Conservation (phyloP, 2,329 filamentous ascomycete genomes). For the Penicillium sp. region DNA sequence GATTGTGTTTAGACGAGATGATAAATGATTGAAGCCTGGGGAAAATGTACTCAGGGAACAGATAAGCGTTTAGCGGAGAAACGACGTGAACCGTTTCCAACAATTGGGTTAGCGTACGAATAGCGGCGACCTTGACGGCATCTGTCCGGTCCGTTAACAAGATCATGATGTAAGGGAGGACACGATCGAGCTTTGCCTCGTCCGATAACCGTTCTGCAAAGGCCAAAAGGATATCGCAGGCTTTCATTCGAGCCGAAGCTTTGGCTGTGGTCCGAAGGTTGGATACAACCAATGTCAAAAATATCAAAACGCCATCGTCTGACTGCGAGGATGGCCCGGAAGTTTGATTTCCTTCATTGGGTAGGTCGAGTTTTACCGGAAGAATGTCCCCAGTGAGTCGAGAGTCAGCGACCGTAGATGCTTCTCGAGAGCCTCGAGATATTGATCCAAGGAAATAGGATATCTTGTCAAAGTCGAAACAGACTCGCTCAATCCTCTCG, state of each 20-base stretch:
- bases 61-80: conserved; percentile 67
- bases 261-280: conserved; percentile 86
- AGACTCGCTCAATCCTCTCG: conserved; percentile 89
- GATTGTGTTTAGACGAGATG: conserved; percentile 51
- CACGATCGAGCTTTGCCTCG: conserved; percentile 90
- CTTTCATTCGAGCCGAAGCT: conserved; percentile 80
- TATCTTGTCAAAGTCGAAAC: conserved; percentile 95
- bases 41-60: conserved; percentile 67
- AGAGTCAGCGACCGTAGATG: conserved; percentile 31
- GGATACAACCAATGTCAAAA: conserved; percentile 82
- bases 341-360: conserved; percentile 73
- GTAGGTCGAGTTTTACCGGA: conserved; percentile 80
- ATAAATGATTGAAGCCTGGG: conserved; percentile 59
- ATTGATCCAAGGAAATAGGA: conserved; percentile 85
- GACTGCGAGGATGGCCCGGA: conserved; percentile 60
- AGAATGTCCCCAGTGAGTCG: conserved; percentile 45
- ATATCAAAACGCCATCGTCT: conserved; percentile 90
- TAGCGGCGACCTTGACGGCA: conserved; percentile 77
- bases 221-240: conserved; percentile 85
- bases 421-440: conserved; percentile 46
- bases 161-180: conserved; percentile 84
- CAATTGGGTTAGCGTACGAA: conserved; percentile 84
- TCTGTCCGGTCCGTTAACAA: conserved; percentile 79
- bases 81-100: conserved; percentile 84
- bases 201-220: conserved; percentile 90